phyloP scores from a whole-genome alignment of 768 basidiomycete genomes.

The Russula abietina region DNA sequence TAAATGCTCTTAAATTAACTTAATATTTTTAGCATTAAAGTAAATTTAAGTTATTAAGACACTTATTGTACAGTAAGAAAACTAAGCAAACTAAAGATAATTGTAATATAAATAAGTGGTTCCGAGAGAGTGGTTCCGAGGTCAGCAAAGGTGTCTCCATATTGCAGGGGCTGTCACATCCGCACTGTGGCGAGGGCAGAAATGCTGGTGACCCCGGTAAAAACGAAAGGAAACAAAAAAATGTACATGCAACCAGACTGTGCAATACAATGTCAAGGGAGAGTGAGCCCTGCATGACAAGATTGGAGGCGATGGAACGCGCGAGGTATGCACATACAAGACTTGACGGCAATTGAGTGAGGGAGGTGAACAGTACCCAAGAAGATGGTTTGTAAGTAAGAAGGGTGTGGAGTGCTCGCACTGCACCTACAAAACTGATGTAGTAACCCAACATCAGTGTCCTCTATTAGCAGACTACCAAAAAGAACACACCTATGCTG shows the following conservation, averaged over 20 bases:
- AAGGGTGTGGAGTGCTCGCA: constrained; percentile 60
- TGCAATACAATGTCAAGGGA: constrained; percentile 64
- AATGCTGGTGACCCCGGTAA: constrained; percentile 54
- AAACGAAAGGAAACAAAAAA: constrained; percentile 40
- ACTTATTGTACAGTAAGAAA: no score
- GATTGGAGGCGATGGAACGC: constrained; percentile 63
- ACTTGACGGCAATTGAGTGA: constrained; percentile 27
- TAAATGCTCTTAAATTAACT: no score
- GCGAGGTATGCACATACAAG: constrained; percentile 47
- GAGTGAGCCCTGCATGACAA: constrained; percentile 60
- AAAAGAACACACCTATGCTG: constrained; percentile 41
- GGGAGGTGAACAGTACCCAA: constrained; percentile 9
- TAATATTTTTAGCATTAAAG: no score
- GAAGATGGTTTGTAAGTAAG: constrained; percentile 52
- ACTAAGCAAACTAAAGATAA: no score
- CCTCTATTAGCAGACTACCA: neutral
- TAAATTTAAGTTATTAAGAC: no score
- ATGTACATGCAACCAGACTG: constrained; percentile 50
- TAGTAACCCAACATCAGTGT: constrained; percentile 47
- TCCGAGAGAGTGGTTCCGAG: no score
- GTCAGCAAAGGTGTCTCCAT: no score
- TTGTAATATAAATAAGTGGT: no score
- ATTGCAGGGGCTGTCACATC: no score
- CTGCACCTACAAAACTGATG: constrained; percentile 61
- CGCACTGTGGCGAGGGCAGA: constrained; percentile 62